A percentile compares a stretch with the other conserved stretches of the same genome.
phyloP scores from a whole-genome alignment of 805 yeast genomes.

The Saturnispora diversa region DNA sequence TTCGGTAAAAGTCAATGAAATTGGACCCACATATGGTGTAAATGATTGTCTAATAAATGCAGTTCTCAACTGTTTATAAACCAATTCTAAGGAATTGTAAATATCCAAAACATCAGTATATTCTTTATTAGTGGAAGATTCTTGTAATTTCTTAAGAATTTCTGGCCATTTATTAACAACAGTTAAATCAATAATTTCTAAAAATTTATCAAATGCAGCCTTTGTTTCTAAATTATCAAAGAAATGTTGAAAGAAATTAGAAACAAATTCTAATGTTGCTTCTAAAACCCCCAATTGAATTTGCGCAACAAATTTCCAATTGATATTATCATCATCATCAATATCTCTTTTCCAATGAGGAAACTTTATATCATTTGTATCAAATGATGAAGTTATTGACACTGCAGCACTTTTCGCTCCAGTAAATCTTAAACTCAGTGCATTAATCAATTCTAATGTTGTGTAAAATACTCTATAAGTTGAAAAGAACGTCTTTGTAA shows the following conservation, averaged over 20 bases:
- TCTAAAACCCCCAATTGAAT: slow-evolving; percentile 79
- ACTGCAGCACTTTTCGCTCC: slow-evolving; percentile 58
- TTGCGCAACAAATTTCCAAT: slow-evolving; percentile 61
- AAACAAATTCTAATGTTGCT: slow-evolving; percentile 60
- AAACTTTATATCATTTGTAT: slow-evolving; percentile 9
- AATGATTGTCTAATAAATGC: slow-evolving; percentile 62
- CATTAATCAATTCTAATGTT: slow-evolving; percentile 44
- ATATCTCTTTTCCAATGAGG: slow-evolving; percentile 52
- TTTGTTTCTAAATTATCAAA: slow-evolving; percentile 58
- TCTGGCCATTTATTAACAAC: slow-evolving; percentile 44
- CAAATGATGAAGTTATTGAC: slow-evolving; percentile 33
- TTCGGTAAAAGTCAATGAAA: slow-evolving; percentile 35
- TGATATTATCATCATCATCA: slow-evolving; percentile 37
- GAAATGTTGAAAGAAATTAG: slow-evolving; percentile 69
- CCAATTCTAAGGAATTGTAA: slow-evolving; percentile 27
- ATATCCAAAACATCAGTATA: slow-evolving; percentile 18
- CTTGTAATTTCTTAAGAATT: slow-evolving; percentile 24
- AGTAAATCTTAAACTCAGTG: slow-evolving; percentile 44
- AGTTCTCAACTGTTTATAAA: slow-evolving; percentile 61
- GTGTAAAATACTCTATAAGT: slow-evolving; percentile 62
- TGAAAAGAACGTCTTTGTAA: slow-evolving; percentile 60
- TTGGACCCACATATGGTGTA: slow-evolving; percentile 45
- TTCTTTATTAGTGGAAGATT: slow-evolving; percentile 17
- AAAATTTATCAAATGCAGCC: slow-evolving; percentile 50
- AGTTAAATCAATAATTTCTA: slow-evolving; percentile 63